Evolutionary conservation across 768 basidiomycete species (phyloP).

Genomic region (Amanita pseudoporphyria): DNA sequence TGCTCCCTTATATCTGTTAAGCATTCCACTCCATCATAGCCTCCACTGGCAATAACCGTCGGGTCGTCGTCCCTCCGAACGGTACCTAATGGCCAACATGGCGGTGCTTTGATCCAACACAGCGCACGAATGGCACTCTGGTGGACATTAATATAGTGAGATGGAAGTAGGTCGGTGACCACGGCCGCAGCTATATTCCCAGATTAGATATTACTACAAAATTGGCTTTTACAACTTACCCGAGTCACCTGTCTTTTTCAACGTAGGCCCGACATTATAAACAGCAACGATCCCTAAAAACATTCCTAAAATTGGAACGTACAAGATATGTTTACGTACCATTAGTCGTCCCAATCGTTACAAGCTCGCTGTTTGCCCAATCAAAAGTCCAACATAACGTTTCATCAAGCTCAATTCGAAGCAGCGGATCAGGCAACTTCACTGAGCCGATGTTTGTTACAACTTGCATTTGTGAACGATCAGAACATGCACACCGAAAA

Average conservation of each 20-base stretch:
- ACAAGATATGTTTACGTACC: conserved; percentile 34
- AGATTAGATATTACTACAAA: not conserved
- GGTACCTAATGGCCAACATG: conserved; percentile 35
- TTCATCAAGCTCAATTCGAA: conserved; percentile 70
- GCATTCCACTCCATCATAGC: conserved; percentile 77
- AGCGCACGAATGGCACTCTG: conserved; percentile 74
- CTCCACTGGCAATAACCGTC: conserved; percentile 64
- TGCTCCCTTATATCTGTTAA: too few species aligned
- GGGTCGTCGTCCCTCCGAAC: conserved; percentile 40
- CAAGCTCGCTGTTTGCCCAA: conserved; percentile 78
- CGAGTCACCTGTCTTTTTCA: conserved; percentile 22
- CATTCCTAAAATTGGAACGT: not conserved
- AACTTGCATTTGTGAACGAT: not conserved
- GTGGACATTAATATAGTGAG: conserved; percentile 64
- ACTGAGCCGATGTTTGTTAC: conserved; percentile 27
- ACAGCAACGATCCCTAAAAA: conserved; percentile 43
- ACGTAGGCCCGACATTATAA: conserved; percentile 39
- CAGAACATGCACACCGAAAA: conserved; percentile 37
- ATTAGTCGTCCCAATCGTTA: conserved; percentile 80
- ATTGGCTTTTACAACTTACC: conserved; percentile 19
- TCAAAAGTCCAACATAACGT: conserved; percentile 74
- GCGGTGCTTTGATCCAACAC: conserved; percentile 65
- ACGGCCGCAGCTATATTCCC: conserved; percentile 15
- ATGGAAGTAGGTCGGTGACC: conserved; percentile 44
- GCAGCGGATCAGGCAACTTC: conserved; percentile 47